Base-by-base conservation (phyloP, 768 basidiomycete genomes). In the Strobilomyces confusus region DNA sequence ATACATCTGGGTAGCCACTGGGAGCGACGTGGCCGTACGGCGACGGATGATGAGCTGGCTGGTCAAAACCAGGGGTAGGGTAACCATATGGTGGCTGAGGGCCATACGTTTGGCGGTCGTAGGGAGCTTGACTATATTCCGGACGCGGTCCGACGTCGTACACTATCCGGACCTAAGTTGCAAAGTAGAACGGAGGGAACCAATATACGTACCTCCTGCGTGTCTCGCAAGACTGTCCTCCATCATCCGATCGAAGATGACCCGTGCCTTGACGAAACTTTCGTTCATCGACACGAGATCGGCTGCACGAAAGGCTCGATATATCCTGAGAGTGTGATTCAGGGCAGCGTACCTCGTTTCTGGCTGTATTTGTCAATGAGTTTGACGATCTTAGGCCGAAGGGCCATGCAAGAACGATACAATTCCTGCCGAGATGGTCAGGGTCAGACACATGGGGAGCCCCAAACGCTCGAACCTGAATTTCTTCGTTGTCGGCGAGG, bases 341-440 rank as follows among this genome's bases (percentile, higher is more conserved):
- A 49, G 48, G 17, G 19, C 32, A 30, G 29, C 71, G 49, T 49
- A 81, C 78, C 80, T 72, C 93, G 79, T 74, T 98, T 97, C 75
- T 95, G 93, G 61, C 88, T 93, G 66, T 98, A 98, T 74, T 94
- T 97, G 68, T 97, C 93, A 57, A 98, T 97, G 49, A 98, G 72
- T 64, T 94, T 93, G 56, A 97, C 94, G 58, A 98, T 95, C 77
- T 93, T 95, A 8, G 94, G 94, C 42, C 95, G 80, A 37, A 97
- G 71, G 4, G 86, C 80, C 86, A 98, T 94, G 62, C 88, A 87
- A 22, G 85, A 83, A 40, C 93, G 82, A 70, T 98, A 98, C 47
- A 98, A 68, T 68, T 97, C 93, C 86, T 95, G 72, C 23, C 58
- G 37, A 41, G 19, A 33, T 1, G 20, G 34, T 54, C 51, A 60